Conservation (phyloP, 139 green algal genomes). For the Coelastrella sp. region DNA sequence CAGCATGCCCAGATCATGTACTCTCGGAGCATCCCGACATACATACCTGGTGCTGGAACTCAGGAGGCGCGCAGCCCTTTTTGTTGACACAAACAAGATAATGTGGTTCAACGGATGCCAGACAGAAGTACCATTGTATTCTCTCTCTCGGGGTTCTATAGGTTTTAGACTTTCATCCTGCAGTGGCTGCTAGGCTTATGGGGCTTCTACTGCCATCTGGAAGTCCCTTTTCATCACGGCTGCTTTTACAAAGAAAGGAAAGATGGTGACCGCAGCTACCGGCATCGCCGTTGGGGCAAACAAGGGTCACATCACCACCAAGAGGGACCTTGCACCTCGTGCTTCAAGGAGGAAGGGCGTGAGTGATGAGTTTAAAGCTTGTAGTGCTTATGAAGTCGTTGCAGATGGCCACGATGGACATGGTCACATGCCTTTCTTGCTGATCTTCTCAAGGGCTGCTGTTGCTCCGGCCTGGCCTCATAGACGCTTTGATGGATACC, state of each 20-base stretch:
- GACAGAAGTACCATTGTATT: background rate
- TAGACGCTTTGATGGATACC: background rate
- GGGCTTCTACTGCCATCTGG: background rate
- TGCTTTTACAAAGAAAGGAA: constrained; percentile 10
- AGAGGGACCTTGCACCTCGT: constrained; percentile 65
- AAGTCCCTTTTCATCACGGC: constrained; percentile 17
- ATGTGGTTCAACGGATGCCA: background rate
- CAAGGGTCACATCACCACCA: constrained; percentile 91
- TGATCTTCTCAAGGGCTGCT: background rate
- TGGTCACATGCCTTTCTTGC: background rate
- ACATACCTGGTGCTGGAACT: background rate
- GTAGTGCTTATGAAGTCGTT: background rate
- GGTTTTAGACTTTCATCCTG: background rate
- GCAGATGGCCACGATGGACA: background rate
- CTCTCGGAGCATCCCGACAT: background rate
- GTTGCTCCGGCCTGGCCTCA: background rate
- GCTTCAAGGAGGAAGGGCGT: constrained; percentile 87
- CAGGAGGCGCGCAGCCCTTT: background rate
- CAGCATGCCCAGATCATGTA: background rate
- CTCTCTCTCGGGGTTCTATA: background rate
- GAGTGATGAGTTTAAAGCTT: constrained; percentile 33
- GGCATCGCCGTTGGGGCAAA: constrained; percentile 90
- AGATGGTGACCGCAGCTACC: constrained; percentile 61
- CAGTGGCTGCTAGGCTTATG: background rate
- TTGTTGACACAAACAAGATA: background rate